Evolutionary conservation across 257 asterid genomes (phyloP).

Genomic region (Avicennia marina): DNA sequence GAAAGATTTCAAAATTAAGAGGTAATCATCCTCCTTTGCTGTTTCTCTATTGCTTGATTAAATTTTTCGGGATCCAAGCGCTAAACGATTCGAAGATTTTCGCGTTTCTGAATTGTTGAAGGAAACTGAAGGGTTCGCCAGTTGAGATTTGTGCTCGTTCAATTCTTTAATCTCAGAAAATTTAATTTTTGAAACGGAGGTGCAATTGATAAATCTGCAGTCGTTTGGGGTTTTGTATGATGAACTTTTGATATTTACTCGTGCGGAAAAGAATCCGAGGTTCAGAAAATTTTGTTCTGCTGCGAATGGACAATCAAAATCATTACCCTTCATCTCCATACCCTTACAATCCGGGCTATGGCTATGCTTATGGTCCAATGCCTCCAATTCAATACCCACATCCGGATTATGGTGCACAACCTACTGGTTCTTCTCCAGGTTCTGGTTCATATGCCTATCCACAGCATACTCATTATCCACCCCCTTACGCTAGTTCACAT

Average conservation of each 20-base stretch:
- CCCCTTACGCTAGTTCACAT: conserved; percentile 38
- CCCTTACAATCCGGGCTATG: conserved; percentile 51
- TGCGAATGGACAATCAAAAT: conserved; percentile 54
- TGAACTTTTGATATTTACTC: conserved; percentile 18
- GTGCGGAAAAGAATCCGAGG: conserved; percentile 7
- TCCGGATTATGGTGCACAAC: conserved; percentile 25
- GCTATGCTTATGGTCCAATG: conserved; percentile 36
- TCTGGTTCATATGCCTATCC: conserved; percentile 39
- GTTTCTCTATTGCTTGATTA: too few relatives aligned
- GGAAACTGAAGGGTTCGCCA: too few relatives aligned
- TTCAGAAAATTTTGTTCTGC: conserved; percentile 3
- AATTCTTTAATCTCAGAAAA: not conserved
- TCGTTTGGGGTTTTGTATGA: conserved; percentile 12
- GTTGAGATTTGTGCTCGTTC: too few relatives aligned
- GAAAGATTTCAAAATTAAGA: too few relatives aligned
- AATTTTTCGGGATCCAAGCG: too few relatives aligned
- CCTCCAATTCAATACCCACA: conserved; percentile 55
- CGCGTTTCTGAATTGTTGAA: too few relatives aligned
- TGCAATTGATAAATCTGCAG: conserved; percentile 19
- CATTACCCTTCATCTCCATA: conserved; percentile 52
- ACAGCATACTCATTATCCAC: conserved; percentile 50
- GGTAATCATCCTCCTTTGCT: too few relatives aligned
- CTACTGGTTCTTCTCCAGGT: conserved; percentile 33
- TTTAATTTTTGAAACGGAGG: conserved; percentile 7
- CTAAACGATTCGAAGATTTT: too few relatives aligned